phyloP scores from a whole-genome alignment of 176 grass and related monocot species.

The Ampelocalamus luodianensis region DNA sequence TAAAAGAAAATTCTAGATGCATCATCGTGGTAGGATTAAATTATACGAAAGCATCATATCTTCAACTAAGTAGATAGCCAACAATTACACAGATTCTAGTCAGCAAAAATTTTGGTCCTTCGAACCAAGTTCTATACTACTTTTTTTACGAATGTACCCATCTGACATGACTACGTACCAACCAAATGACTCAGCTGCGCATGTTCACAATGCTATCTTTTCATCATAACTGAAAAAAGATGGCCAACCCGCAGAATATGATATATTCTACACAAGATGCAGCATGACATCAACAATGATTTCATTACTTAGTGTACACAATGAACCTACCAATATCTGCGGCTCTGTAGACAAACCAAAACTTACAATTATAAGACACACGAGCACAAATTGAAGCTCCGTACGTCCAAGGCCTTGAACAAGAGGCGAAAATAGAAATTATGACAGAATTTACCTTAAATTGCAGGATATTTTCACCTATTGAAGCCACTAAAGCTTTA shows the following conservation, averaged over 20 bases:
- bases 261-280: constrained; percentile 41
- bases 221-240: constrained; percentile 50
- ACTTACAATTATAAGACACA: constrained; percentile 4
- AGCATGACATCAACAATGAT: constrained; percentile 32
- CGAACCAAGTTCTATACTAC: constrained; percentile 16
- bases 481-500: constrained; percentile 68
- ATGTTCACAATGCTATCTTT: constrained; percentile 33
- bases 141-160: neutral
- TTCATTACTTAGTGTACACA: constrained; percentile 15
- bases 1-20: constrained; percentile 8
- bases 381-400: neutral
- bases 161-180: constrained; percentile 45
- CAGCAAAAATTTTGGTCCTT: neutral
- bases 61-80: constrained; percentile 6
- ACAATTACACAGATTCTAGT: constrained; percentile 1
- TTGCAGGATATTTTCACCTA: constrained; percentile 67
- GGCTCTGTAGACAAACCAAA: constrained; percentile 23
- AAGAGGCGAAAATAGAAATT: neutral
- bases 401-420: constrained; percentile 20
- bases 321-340: neutral
- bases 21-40: constrained; percentile 30
- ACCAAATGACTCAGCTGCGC: constrained; percentile 26
- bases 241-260: constrained; percentile 7
- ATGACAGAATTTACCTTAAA: constrained; percentile 65
- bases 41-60: constrained; percentile 21